Base-by-base conservation (phyloP, 2,329 filamentous ascomycete species). In the Colletotrichum incanum region DNA sequence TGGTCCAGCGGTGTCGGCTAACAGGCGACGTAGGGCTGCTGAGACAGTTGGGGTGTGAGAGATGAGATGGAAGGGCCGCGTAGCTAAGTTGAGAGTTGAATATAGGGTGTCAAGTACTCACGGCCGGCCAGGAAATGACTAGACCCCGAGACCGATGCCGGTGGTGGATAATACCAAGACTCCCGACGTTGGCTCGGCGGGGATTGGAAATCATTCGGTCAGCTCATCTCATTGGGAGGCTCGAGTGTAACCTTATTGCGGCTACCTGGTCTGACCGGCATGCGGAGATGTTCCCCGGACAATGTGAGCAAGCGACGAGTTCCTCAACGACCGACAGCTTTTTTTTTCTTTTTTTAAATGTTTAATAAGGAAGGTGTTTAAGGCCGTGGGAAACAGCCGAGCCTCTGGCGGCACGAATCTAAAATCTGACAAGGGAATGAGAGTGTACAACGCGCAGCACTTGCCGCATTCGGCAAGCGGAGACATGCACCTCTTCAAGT, bases 31-130 rank as follows among this genome's bases (percentile, higher is more conserved):
- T 12, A 8, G 31, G 37, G 60, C 16, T 20, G 45, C n/a, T 39
- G 26, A 65, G 62, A 65, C 26, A 8, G 39, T 31, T 49, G 9
- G 31, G 41, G 63, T 49, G 41, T 31, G 56, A 67, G 49, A 56
- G n/a, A 60, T 56, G 39, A 54, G 63, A 67, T 41, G 67, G 54
- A 37, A 58, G 43, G 50, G 50, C 14, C 2, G 37, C 8, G 23
- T 49, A 39, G 49, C 23, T 9, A 20, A n/a, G 37, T 28, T n/a
- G 23, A 8, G 28, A 6, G 28, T 28, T 47, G 63, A n/a, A 41
- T 43, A 23, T 12, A 31, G 41, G 41, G 45, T 20, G 34, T 26
- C 43, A 28, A 50, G 20, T n/a, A 49, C 8, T 62, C 45, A 45
- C 47, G 58, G 28, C 18, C 20, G 28, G 58, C 41, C 26, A 41